Conservation (phyloP, 768 basidiomycete genomes). For the Phallus indusiatus region DNA sequence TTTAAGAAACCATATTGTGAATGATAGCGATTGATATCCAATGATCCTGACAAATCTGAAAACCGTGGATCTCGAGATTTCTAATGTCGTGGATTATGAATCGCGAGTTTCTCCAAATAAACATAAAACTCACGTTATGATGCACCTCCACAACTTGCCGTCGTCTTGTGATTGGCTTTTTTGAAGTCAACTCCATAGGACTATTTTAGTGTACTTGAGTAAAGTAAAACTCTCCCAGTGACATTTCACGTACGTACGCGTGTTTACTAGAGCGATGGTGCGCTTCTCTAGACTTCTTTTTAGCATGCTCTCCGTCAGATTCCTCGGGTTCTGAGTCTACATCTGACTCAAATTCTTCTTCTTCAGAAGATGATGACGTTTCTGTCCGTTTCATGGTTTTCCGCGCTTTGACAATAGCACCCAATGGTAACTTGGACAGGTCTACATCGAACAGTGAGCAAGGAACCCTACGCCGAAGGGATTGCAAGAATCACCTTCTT, state of each 20-base stretch:
- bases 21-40: slow-evolving; percentile 54
- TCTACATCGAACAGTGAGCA: slow-evolving; percentile 26
- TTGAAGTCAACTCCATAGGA: slow-evolving; percentile 75
- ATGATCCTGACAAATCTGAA: slow-evolving; percentile 58
- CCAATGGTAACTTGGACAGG: slow-evolving; percentile 52
- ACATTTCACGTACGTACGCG: slow-evolving; percentile 51
- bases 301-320: slow-evolving; percentile 18
- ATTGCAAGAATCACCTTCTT: neutral
- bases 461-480: neutral
- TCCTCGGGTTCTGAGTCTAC: slow-evolving; percentile 18
- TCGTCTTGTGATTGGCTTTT: slow-evolving; percentile 69
- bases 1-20: slow-evolving; percentile 69
- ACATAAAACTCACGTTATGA: slow-evolving; percentile 43
- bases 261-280: slow-evolving; percentile 69
- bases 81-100: slow-evolving; percentile 27
- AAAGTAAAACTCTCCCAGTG: neutral
- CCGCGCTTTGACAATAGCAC: slow-evolving; percentile 57
- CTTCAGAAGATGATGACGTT: slow-evolving; percentile 16
- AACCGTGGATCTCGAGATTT: slow-evolving; percentile 84
- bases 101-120: neutral
- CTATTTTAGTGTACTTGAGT: slow-evolving; percentile 28
- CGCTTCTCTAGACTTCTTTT: slow-evolving; percentile 35
- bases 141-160: slow-evolving; percentile 61
- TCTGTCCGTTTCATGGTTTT: slow-evolving; percentile 37
- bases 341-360: slow-evolving; percentile 9